Conservation (phyloP, 345 rosid genomes). For the Populus deltoides region DNA sequence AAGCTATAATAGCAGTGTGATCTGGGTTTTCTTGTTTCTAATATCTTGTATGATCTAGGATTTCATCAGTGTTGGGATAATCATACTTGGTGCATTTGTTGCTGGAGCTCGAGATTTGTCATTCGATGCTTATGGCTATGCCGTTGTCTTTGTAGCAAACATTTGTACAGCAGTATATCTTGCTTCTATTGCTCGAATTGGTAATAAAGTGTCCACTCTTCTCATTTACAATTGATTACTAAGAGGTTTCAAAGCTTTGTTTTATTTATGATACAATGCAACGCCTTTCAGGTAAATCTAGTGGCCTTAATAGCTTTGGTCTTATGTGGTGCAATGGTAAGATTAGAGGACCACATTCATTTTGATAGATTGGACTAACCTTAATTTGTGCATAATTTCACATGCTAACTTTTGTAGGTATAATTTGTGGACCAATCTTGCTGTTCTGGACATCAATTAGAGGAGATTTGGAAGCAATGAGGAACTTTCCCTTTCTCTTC, state of each 20-base stretch:
- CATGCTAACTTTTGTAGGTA: slow-evolving; percentile 12
- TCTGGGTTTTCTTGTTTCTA: slow-evolving; percentile 6
- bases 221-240: background rate
- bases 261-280: background rate
- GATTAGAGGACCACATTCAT: background rate
- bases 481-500: slow-evolving; percentile 24
- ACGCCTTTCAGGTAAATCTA: slow-evolving; percentile 27
- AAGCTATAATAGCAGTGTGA: background rate
- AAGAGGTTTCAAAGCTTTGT: background rate
- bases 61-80: slow-evolving; percentile 30
- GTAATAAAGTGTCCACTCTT: background rate
- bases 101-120: slow-evolving; percentile 35
- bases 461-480: slow-evolving; percentile 24
- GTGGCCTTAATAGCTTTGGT: slow-evolving; percentile 33
- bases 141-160: slow-evolving; percentile 19
- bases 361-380: background rate
- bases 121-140: slow-evolving; percentile 28
- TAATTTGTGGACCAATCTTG: slow-evolving; percentile 26
- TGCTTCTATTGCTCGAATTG: slow-evolving; percentile 29
- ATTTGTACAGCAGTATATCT: slow-evolving; percentile 27
- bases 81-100: slow-evolving; percentile 28
- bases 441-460: slow-evolving; percentile 24
- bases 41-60: slow-evolving; percentile 10
- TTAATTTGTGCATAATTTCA: background rate
- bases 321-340: slow-evolving; percentile 38